Evolutionary conservation across 2,329 filamentous ascomycete species (phyloP), one percentile per base, ranked within the genome.

Genomic region (Pseudogymnoascus sp.): DNA sequence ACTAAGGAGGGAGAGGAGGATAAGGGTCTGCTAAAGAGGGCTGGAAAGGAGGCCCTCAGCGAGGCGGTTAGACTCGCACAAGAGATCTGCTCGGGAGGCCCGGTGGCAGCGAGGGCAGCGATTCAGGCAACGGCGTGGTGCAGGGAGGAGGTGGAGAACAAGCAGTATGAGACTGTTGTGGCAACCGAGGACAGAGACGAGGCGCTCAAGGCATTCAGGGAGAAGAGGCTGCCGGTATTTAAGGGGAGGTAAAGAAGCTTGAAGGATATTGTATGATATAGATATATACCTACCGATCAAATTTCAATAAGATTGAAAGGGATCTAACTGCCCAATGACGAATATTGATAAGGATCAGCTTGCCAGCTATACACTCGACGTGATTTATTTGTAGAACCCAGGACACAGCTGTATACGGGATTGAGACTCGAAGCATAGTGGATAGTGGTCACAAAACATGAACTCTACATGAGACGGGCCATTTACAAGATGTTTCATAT

Each of bases 11-110:
- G 74, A 56, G 71, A 71, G 63, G 74, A 76, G 60, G 70, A 67
- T 53, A 76, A 77, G 42, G 74, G 74, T 37, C 71, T 89, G 61
- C 78, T 86, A 62, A 77, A 79, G 4, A 76, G 78, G 33, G 88
- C 90, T 16, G 79, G 89, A 60, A 83, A 83, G 67, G 84, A 84
- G 69, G 90, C 89, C 8, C 77, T 96, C 62, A 82, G 85, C 21
- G 89, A 91, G 76, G 88, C 91, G 13, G 84, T 97, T 38, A 82
- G 85, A 68, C 77, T 97, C 64, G 93, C 93, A 0, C 79, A 82
- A 68, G 89, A 92, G 75, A 96, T 97, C 61, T 96, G 91, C 73
- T 88, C 96, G 75, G 92, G 93, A 29, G 95, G 90, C 0, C 95
- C 95, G 0, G 80, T 96, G 64, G 93, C 93, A 0, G 81, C 96